Evolutionary conservation across 495 filamentous ascomycete species (phyloP).

Genomic region (Tuber melanosporum): DNA sequence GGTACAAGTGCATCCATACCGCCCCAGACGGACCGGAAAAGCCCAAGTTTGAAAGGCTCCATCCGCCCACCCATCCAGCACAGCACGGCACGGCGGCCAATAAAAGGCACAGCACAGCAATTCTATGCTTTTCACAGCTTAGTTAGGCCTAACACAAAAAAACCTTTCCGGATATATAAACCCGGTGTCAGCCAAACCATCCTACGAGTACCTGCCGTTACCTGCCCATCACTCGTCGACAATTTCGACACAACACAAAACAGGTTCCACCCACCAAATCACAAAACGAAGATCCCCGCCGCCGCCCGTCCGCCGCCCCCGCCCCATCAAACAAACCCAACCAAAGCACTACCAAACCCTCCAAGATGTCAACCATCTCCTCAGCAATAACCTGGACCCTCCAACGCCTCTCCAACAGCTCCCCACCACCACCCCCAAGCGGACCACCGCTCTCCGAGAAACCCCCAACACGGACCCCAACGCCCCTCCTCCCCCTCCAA

Average conservation of each 20-base stretch:
- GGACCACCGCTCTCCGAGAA: constrained; percentile 17
- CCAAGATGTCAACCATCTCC: constrained; percentile 21
- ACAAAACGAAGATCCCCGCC: not conserved
- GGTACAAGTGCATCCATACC: not conserved
- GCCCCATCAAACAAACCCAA: not conserved
- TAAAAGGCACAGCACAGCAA: not conserved
- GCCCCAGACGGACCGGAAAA: no score
- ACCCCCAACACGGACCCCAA: constrained; percentile 10
- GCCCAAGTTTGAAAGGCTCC: no score
- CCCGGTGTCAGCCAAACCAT: not conserved
- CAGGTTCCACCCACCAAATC: not conserved
- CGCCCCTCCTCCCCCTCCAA: constrained; percentile 21
- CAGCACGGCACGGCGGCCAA: not conserved
- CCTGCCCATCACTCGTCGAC: not conserved
- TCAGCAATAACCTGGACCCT: constrained; percentile 38
- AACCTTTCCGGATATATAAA: not conserved
- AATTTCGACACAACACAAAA: not conserved
- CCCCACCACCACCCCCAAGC: constrained; percentile 1
- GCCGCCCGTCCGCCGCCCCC: not conserved
- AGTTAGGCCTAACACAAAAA: not conserved
- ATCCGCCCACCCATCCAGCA: not conserved
- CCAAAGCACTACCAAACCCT: constrained; percentile 12
- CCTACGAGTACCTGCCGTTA: not conserved
- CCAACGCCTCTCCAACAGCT: constrained; percentile 34
- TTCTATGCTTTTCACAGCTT: not conserved